A percentile compares a stretch with the other conserved stretches of the same genome.
Conservation (phyloP, 306 rosid species). For the Arachis hypogaea region DNA sequence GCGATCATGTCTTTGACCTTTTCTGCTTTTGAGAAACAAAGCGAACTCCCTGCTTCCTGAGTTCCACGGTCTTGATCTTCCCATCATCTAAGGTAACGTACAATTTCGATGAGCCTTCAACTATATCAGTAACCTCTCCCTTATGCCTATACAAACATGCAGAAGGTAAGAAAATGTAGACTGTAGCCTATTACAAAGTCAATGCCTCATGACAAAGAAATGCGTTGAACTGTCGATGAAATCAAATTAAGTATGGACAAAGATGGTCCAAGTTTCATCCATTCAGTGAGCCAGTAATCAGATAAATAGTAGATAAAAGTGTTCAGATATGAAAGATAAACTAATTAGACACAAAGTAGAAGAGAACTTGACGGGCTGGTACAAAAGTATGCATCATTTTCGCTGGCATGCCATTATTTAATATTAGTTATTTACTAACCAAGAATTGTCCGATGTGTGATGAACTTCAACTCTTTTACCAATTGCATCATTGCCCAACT, state of each 20-base stretch:
- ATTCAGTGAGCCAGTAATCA: neutral
- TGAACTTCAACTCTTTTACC: conserved; percentile 99
- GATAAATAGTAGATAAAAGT: conserved; percentile 23
- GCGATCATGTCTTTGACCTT: conserved; percentile 55
- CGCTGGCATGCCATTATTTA: neutral
- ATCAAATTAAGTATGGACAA: neutral
- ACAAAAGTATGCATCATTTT: neutral
- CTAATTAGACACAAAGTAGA: neutral
- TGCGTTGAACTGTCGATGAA: neutral
- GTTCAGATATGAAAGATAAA: neutral
- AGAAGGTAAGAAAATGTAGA: neutral
- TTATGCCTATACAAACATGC: conserved; percentile 67
- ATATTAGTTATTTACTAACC: conserved; percentile 56
- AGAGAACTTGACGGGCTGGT: neutral
- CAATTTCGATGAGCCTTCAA: conserved; percentile 69
- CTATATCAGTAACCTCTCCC: conserved; percentile 71
- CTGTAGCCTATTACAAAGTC: neutral
- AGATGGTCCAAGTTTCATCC: conserved; percentile 1
- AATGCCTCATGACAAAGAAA: neutral
- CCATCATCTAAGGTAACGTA: conserved; percentile 83
- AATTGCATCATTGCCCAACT: conserved; percentile 90
- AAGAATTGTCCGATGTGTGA: conserved; percentile 78
- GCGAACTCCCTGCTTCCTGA: conserved; percentile 85
- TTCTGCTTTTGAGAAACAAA: conserved; percentile 80
- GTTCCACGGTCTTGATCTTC: conserved; percentile 65